Conservation (phyloP, 2,329 filamentous ascomycete species). For the Aspergillus felis region DNA sequence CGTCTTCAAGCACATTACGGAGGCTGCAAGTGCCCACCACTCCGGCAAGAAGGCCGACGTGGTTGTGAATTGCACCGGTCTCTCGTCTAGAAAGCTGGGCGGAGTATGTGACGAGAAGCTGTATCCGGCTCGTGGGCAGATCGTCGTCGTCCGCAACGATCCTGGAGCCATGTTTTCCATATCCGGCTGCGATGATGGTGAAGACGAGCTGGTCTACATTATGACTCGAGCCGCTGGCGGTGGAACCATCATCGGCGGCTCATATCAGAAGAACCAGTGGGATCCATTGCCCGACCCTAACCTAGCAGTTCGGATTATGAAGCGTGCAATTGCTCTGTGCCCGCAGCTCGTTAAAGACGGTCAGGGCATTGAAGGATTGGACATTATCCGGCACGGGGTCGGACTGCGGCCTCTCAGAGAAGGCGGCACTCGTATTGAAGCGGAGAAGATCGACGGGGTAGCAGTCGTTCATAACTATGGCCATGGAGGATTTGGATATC, state of each 20-base stretch:
- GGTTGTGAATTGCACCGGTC: conserved; percentile 79
- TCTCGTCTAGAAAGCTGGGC: conserved; percentile 70
- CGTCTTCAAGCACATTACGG: conserved; percentile 64
- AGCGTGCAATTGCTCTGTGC: conserved; percentile 47
- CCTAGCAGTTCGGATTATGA: conserved; percentile 79
- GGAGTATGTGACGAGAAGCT: conserved; percentile 75
- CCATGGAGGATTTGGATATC: conserved; percentile 58
- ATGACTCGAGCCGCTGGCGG: conserved; percentile 77
- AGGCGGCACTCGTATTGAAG: conserved; percentile 72
- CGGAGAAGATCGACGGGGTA: conserved; percentile 60
- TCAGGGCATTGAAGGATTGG: conserved; percentile 64
- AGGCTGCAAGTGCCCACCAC: conserved; percentile 62
- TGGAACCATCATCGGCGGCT: conserved; percentile 82
- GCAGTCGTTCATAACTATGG: conserved; percentile 48
- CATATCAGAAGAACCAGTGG: conserved; percentile 75
- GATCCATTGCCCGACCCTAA: conserved; percentile 74
- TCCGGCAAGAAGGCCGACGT: conserved; percentile 58
- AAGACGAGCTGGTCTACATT: conserved; percentile 70
- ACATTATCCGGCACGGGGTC: conserved; percentile 75
- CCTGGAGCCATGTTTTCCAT: conserved; percentile 64
- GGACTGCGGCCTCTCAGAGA: conserved; percentile 72
- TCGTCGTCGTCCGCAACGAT: conserved; percentile 78
- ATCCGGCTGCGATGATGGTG: conserved; percentile 70
- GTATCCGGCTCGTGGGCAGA: conserved; percentile 75
- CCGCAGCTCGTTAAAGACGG: conserved; percentile 50